A percentile compares a stretch with the other conserved stretches of the same genome.
Evolutionary conservation across 208 protist genomes (phyloP).

Genomic region (Novymonas esmeraldas): DNA sequence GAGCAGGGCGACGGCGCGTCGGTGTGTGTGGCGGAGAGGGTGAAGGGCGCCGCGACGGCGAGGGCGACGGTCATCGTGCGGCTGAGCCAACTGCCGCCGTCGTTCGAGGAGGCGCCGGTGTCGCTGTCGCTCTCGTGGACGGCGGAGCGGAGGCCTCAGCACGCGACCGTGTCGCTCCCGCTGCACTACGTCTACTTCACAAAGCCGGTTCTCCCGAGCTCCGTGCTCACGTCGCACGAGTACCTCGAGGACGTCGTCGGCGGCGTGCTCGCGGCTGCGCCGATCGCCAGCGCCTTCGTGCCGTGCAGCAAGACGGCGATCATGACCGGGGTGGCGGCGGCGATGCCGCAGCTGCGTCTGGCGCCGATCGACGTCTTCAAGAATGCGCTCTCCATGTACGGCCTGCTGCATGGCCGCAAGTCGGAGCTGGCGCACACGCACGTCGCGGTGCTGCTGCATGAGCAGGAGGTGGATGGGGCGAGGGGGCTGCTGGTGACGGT

Average conservation of each 20-base stretch:
- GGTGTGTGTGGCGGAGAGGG: constrained; percentile 34
- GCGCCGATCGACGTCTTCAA: constrained; percentile 69
- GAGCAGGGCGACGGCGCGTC: not conserved
- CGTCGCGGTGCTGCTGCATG: constrained; percentile 69
- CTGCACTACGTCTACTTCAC: constrained; percentile 70
- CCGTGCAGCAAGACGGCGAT: constrained; percentile 44
- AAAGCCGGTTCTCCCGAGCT: constrained; percentile 27
- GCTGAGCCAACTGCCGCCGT: constrained; percentile 35
- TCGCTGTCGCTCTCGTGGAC: constrained; percentile 43
- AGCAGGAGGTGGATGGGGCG: constrained; percentile 42
- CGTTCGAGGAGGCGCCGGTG: constrained; percentile 32
- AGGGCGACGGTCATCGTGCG: constrained; percentile 28
- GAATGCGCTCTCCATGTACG: constrained; percentile 64
- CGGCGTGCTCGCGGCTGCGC: constrained; percentile 29
- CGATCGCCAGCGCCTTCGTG: constrained; percentile 52
- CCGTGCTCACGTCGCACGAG: constrained; percentile 29
- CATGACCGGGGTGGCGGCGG: constrained; percentile 28
- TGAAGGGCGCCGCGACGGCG: constrained; percentile 43
- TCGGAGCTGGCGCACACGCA: constrained; percentile 38
- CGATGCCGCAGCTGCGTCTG: constrained; percentile 48
- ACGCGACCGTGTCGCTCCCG: constrained; percentile 20
- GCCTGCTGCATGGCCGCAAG: constrained; percentile 64
- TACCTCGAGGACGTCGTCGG: constrained; percentile 48
- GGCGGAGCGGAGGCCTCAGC: constrained; percentile 38
- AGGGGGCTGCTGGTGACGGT: constrained; percentile 53